These are phyloP conservation scores for Leptoxyphium fumago DNA, from an alignment of 2,329 filamentous ascomycete genomes.

Conservation along the genomic window DNA sequence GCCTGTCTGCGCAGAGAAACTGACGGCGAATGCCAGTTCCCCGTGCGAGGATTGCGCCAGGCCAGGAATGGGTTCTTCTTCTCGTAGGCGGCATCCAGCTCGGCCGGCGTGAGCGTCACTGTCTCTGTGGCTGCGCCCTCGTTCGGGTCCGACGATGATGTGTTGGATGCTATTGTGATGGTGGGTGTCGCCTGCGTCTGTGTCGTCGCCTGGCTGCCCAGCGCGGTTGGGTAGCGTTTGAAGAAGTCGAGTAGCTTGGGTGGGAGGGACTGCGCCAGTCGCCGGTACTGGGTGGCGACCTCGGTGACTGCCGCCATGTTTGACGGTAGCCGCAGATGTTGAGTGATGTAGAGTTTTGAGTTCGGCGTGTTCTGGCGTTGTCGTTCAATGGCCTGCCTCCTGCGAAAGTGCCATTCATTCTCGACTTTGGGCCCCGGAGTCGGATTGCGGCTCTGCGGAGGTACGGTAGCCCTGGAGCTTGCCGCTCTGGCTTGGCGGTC, in stretches of 20 bases:
- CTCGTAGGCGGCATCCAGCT: constrained; percentile 16
- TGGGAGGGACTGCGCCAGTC: constrained; percentile 54
- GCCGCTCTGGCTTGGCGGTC: background rate
- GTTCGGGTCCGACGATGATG: constrained; percentile 28
- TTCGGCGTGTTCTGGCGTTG: no score
- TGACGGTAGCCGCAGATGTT: background rate
- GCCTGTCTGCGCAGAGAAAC: constrained; percentile 80
- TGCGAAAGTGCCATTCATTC: no score
- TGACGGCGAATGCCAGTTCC: constrained; percentile 68
- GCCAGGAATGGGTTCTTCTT: constrained; percentile 68
- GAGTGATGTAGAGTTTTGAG: no score
- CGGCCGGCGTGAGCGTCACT: constrained; percentile 26
- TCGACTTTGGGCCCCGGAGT: background rate
- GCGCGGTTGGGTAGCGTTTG: constrained; percentile 64
- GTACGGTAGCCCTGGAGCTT: background rate
- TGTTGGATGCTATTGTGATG: constrained; percentile 28
- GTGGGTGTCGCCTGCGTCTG: constrained; percentile 16
- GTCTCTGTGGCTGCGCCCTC: constrained; percentile 19
- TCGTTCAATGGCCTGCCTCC: no score
- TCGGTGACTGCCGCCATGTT: background rate
- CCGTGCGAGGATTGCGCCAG: constrained; percentile 62
- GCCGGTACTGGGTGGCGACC: constrained; percentile 19
- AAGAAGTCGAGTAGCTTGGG: constrained; percentile 72
- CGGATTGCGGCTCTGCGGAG: background rate
- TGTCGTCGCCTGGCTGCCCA: constrained; percentile 19